Evolutionary conservation across 306 rosid genomes (phyloP), one percentile per base, ranked within the genome.

Genomic region (Gastrolobium villosum): DNA sequence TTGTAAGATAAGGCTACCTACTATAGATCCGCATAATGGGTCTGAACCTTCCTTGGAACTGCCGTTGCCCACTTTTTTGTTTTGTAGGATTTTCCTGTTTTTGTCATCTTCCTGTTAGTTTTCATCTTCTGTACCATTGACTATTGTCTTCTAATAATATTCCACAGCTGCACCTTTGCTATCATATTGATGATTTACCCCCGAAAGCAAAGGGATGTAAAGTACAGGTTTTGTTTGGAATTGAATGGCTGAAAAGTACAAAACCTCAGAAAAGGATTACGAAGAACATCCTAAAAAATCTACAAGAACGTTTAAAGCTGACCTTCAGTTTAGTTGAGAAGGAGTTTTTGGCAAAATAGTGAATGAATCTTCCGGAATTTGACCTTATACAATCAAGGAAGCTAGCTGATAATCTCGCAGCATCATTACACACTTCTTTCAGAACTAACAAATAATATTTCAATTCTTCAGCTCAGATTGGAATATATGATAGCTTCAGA

Each of bases 201-300:
- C 67, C 83, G 54, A 86, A 80, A 68, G 48, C 84, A 20, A 88
- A 85, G 78, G 80, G 82, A 44, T 96, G 98, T 71, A 89, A 75
- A 35, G 84, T 93, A 31, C 77, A 71, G 76, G 96, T 96, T 32
- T 83, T 55, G 70, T 90, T 88, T 84, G 99, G 97, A 77, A 82
- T 90, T 72, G 97, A 90, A 59, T 96, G 99, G 99, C 91, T 88
- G 76, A 96, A 96, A 87, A 76, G 88, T 84, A 81, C 98, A 9
- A 90, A 84, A 88, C 88, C 88, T 63, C 90, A 86, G 86, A 96
- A 90, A 84, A 90, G 90, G 83, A 90, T 90, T 52, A 79, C 93
- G 2, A 93, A 91, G 85, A 93, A 88, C 76, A 86, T 96, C 83
- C 74, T 85, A 5, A 85, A 89, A 86, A 88, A 87, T 86, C 88